Percentiles rank a stretch among this genome's conserved stretches.
These are phyloP conservation scores for Rhipidocladum racemiflorum DNA, from an alignment of 176 grass and related monocot genomes.

Conservation along the genomic window DNA sequence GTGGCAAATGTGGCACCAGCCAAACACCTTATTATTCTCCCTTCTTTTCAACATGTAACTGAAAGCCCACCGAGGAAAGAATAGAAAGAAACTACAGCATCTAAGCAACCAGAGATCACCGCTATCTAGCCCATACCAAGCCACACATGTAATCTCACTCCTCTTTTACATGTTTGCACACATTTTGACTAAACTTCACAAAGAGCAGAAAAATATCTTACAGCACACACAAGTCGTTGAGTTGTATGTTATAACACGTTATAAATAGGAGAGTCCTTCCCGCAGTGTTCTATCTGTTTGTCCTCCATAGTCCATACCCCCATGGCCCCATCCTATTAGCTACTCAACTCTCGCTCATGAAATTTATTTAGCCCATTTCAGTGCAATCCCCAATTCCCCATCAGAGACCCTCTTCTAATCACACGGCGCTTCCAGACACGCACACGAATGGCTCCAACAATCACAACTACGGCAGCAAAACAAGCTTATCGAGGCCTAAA, in stretches of 20 bases:
- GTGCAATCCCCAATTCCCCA: not conserved
- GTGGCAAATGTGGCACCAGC: too few species aligned
- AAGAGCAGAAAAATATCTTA: not conserved
- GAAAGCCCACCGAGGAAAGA: not conserved
- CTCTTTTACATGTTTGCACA: not conserved
- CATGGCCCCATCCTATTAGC: not conserved
- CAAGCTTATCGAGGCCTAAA: conserved; percentile 5
- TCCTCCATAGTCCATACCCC: not conserved
- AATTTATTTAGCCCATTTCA: not conserved
- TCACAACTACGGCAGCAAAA: not conserved
- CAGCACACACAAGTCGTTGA: not conserved
- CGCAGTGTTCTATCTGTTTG: not conserved
- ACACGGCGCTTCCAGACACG: not conserved
- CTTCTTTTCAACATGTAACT: not conserved
- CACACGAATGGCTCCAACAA: not conserved
- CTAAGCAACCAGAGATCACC: not conserved
- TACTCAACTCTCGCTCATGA: conserved; percentile 9
- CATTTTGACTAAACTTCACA: not conserved
- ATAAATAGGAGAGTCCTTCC: not conserved
- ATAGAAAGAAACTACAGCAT: not conserved
- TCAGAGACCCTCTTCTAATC: not conserved
- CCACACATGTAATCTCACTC: not conserved
- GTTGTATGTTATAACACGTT: not conserved
- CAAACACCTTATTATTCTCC: not conserved
- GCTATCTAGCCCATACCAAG: not conserved